A percentile compares a stretch with the other conserved stretches of the same genome.
These are phyloP conservation scores for Takakia lepidozioides DNA, from an alignment of 225 moss, liverwort and hornwort genomes.

Conservation along the genomic window DNA sequence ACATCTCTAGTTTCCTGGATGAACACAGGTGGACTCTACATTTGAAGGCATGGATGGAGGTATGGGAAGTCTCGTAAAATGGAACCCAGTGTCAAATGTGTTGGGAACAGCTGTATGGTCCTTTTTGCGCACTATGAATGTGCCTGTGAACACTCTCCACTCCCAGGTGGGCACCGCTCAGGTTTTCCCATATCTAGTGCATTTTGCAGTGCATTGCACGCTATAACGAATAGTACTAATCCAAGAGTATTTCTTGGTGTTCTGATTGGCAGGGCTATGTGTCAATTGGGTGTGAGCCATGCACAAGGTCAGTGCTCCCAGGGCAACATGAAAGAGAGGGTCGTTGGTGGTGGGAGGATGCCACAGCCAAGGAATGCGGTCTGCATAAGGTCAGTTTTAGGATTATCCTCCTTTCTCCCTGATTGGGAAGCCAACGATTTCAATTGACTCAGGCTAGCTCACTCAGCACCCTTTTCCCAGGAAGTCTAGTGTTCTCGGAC, in stretches of 20 bases:
- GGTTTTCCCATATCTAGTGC: too few relatives aligned
- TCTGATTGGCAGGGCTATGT: conserved; percentile 81
- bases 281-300: conserved; percentile 94
- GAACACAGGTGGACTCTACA: conserved; percentile 64
- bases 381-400: conserved; percentile 63
- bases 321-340: conserved; percentile 98
- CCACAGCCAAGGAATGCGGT: conserved; percentile 92
- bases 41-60: conserved; percentile 93
- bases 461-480: too few relatives aligned
- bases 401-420: too few relatives aligned
- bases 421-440: too few relatives aligned
- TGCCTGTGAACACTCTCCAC: conserved; percentile 83
- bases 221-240: not conserved
- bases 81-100: conserved; percentile 78
- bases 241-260: not conserved
- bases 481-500: too few relatives aligned
- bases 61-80: conserved; percentile 80
- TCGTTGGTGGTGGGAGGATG: conserved; percentile 99
- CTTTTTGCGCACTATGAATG: conserved; percentile 77
- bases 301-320: conserved; percentile 83
- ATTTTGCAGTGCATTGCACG: too few relatives aligned
- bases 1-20: not conserved
- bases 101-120: conserved; percentile 76
- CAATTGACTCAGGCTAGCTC: too few relatives aligned
- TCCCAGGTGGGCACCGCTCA: too few relatives aligned